Conservation (phyloP, 192 early-diverging fungal genomes). For the Mycoemilia scoparia region DNA sequence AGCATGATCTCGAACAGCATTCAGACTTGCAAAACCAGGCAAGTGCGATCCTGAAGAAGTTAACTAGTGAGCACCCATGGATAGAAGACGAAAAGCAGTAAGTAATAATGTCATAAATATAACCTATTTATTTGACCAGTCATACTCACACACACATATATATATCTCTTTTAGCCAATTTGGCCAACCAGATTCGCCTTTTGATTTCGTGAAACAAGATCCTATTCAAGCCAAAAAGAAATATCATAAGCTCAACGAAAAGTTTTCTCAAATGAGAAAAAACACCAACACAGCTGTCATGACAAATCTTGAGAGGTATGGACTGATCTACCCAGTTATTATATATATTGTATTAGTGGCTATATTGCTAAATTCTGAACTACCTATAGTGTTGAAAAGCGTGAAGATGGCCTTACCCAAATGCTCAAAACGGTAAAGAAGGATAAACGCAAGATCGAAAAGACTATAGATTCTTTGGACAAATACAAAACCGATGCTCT, state of each 20-base stretch:
- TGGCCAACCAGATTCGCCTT: constrained; percentile 61
- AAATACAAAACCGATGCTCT: constrained; percentile 81
- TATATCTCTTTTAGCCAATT: too few species aligned
- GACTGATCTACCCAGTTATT: too few species aligned
- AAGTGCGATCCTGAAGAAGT: constrained; percentile 20
- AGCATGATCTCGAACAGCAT: constrained; percentile 56
- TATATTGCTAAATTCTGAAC: not conserved
- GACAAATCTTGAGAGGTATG: constrained; percentile 88
- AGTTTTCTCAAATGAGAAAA: constrained; percentile 61
- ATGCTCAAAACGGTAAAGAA: constrained; percentile 77
- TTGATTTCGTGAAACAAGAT: constrained; percentile 67
- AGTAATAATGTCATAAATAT: too few species aligned
- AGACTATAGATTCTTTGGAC: constrained; percentile 76
- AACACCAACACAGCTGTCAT: constrained; percentile 87
- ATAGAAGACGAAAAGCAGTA: constrained; percentile 73
- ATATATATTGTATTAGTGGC: constrained; percentile 1
- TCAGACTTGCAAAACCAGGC: constrained; percentile 38
- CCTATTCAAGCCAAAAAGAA: constrained; percentile 53
- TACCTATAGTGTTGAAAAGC: constrained; percentile 82
- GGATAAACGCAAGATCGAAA: constrained; percentile 91
- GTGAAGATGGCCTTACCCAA: constrained; percentile 58
- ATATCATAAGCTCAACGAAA: constrained; percentile 54
- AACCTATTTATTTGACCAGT: constrained; percentile 2
- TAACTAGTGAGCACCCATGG: constrained; percentile 56
- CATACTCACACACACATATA: constrained; percentile 19